Evolutionary conservation across 768 basidiomycete species (phyloP).

Genomic region (Boletus tylopilopsis): DNA sequence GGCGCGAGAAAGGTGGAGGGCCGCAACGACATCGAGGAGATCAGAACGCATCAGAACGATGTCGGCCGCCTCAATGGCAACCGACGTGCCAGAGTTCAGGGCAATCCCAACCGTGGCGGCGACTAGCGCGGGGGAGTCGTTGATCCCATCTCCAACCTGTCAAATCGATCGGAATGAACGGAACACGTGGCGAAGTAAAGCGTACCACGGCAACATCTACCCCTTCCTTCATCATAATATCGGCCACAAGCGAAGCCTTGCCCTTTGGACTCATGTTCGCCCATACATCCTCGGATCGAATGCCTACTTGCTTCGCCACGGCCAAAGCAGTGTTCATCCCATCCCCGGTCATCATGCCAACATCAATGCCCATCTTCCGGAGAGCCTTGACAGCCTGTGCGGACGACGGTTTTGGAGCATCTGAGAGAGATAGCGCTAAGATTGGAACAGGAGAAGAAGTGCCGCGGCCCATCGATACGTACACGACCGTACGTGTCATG

Average conservation of each 20-base stretch:
- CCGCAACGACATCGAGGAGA: slow-evolving; percentile 95
- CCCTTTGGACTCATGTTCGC: slow-evolving; percentile 94
- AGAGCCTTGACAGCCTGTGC: slow-evolving; percentile 77
- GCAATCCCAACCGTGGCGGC: slow-evolving; percentile 97
- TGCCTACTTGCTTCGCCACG: slow-evolving; percentile 88
- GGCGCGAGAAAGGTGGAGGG: slow-evolving; percentile 81
- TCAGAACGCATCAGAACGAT: slow-evolving; percentile 98
- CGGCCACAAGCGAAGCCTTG: slow-evolving; percentile 81
- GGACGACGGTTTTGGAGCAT: slow-evolving; percentile 84
- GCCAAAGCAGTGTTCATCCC: slow-evolving; percentile 81
- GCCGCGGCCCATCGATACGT: slow-evolving; percentile 59
- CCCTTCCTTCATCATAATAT: slow-evolving; percentile 68
- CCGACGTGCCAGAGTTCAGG: slow-evolving; percentile 91
- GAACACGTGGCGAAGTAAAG: slow-evolving; percentile 4
- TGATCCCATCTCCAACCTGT: slow-evolving; percentile 97
- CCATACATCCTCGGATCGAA: slow-evolving; percentile 78
- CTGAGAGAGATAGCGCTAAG: slow-evolving; percentile 81
- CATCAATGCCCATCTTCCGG: slow-evolving; percentile 86
- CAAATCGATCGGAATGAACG: neutral
- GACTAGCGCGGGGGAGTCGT: slow-evolving; percentile 96
- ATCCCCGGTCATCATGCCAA: slow-evolving; percentile 94
- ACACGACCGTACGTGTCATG: slow-evolving; percentile 82
- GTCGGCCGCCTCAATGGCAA: slow-evolving; percentile 97
- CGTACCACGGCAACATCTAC: slow-evolving; percentile 91
- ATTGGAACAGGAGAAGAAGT: slow-evolving; percentile 50